Evolutionary conservation across 768 basidiomycete genomes (phyloP), one percentile per base, ranked within the genome.

Genomic region (Leucocoprinus sp.): DNA sequence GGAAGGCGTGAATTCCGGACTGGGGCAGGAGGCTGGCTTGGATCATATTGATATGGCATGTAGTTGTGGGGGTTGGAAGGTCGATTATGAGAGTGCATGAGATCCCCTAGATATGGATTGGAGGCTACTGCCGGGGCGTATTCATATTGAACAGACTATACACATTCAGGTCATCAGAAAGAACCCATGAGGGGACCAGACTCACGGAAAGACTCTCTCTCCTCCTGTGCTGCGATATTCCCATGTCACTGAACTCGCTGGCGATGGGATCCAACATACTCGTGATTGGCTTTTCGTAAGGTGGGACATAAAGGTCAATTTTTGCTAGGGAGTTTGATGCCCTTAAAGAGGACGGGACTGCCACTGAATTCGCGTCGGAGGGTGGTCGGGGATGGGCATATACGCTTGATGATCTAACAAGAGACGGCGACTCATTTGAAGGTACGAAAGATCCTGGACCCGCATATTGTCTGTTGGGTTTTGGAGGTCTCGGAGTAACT

Each of bases 361-460:
- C 70, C 19, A 38, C 37, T 55, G 46, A 34, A 28, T 26, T 40
- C 3, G 46, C 24, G 34, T 82, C 78, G 24, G 72, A 71, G 48
- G 54, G 56, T 47, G 65, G 57, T 49, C 66, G 64, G 12, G 66
- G 61, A 52, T 73, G 66, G 15, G 62, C 62, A 27, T 67, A 59
- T 3, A 54, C 50, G 33, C 65, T 55, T 21, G 65, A 54, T 19
- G 67, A 63, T 19, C 60, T 57, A 42, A 60, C 54, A 46, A 65
- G 55, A 8, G 64, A 64, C 41, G 59, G 50, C 23, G 57, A 45
- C 26, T 70, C 67, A 17, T 70, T 73, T 14, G 69, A 62, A 2
- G 87, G 78, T 5, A 78, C 66, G 56, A 91, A 91, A 24, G 74
- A 76, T 39, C 89, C 89, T 6, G 83, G 82, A 0, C 89, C 89